Evolutionary conservation across 345 rosid genomes (phyloP).

Genomic region (Clarkia xantiana): DNA sequence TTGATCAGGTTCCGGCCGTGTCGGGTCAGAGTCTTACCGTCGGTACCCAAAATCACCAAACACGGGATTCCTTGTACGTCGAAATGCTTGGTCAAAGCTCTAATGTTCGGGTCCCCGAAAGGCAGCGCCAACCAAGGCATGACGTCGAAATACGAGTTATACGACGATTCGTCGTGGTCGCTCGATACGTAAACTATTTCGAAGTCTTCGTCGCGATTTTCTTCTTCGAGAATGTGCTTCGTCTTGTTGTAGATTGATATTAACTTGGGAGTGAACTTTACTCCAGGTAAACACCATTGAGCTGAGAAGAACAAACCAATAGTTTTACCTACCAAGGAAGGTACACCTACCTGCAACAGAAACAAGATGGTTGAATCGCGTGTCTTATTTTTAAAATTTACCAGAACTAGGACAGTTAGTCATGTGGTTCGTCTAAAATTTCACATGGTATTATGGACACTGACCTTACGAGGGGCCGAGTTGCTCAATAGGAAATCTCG

Average conservation of each 20-base stretch:
- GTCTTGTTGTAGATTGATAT: slow-evolving; percentile 33
- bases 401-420: too few relatives aligned
- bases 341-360: slow-evolving; percentile 27
- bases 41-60: slow-evolving; percentile 38
- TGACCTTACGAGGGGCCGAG: slow-evolving; percentile 22
- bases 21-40: slow-evolving; percentile 43
- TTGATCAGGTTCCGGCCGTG: slow-evolving; percentile 37
- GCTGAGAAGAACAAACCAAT: slow-evolving; percentile 45
- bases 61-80: slow-evolving; percentile 42
- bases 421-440: too few relatives aligned
- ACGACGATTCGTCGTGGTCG: slow-evolving; percentile 24
- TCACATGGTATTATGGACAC: too few relatives aligned
- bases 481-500: slow-evolving; percentile 36
- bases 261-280: slow-evolving; percentile 36
- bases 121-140: slow-evolving; percentile 56
- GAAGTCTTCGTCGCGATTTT: slow-evolving; percentile 18
- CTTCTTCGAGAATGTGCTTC: slow-evolving; percentile 14
- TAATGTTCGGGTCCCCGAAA: slow-evolving; percentile 25
- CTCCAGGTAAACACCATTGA: slow-evolving; percentile 44
- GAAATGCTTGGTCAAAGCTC: slow-evolving; percentile 25
- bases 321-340: slow-evolving; percentile 34
- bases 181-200: slow-evolving; percentile 37
- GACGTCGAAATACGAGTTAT: slow-evolving; percentile 19
- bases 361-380: too few relatives aligned
- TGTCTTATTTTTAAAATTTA: too few relatives aligned